These are phyloP conservation scores for Bocquillonia castaneifolia DNA, from an alignment of 441 rosid species.

Conservation along the genomic window DNA sequence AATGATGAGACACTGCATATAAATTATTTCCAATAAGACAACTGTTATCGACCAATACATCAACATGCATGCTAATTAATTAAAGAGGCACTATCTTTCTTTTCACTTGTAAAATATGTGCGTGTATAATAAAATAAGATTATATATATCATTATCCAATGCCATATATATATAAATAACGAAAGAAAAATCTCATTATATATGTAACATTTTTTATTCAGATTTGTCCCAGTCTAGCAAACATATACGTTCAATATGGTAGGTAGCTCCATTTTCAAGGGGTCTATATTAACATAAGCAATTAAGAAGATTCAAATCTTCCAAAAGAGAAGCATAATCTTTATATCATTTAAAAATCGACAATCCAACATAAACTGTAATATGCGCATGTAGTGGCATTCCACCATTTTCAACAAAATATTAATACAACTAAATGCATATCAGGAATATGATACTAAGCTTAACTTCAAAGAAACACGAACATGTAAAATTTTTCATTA, in stretches of 20 bases:
- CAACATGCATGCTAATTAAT: not conserved
- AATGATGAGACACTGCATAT: not conserved
- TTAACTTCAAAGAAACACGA: conserved; percentile 6
- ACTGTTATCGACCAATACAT: not conserved
- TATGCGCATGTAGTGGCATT: conserved; percentile 14
- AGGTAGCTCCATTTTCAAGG: conserved; percentile 27
- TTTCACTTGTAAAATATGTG: not conserved
- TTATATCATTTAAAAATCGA: conserved; percentile 1
- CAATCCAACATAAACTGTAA: not conserved
- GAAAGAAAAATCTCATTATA: not conserved
- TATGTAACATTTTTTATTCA: conserved; percentile 17
- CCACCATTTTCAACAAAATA: conserved; percentile 18
- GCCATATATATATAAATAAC: too few relatives aligned
- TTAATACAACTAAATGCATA: conserved; percentile 5
- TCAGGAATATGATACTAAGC: not conserved
- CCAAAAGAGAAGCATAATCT: conserved; percentile 34
- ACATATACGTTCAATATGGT: conserved; percentile 24
- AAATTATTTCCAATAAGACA: not conserved
- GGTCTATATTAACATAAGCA: not conserved
- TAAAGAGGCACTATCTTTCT: not conserved
- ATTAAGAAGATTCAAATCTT: conserved; percentile 26
- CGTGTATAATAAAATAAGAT: not conserved
- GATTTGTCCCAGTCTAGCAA: conserved; percentile 33
- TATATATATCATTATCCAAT: conserved; percentile 17
- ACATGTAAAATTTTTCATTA: not conserved